Evolutionary conservation across 495 filamentous ascomycete genomes (phyloP), one percentile per base, ranked within the genome.

Genomic region (Cudoniella acicularis): DNA sequence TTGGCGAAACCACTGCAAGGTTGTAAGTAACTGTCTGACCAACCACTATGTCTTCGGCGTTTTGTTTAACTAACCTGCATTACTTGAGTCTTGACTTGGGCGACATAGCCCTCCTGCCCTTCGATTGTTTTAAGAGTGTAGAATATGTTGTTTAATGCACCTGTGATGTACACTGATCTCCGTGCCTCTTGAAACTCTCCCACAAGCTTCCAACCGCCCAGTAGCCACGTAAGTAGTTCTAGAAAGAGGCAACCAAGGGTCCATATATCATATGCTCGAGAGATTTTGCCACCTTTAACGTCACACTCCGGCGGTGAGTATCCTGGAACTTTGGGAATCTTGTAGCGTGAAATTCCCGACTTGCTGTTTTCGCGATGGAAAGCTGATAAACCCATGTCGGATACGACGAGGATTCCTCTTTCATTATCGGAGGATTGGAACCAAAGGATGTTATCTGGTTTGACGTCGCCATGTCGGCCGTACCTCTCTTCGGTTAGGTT

Each of bases 181-280:
- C 30, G 30, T 36, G 4, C 13, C 30, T 6, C 13, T 36, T 36
- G 6, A 36, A 36, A 36, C 13, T 36, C 30, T 6, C 13, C 30
- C 30, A 36, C 6, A 13, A 36, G 30, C 30, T 36, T 36, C 30
- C 30, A 36, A 6, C 30, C 30, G 30, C 30, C 30, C 4, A 36
- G 30, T 11, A 64, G 46, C 67, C 67, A 69, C 11, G 55, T 66
- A 17, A 67, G 13, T 26, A 64, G 59, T 48, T 78, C 76, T 1
- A 79, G 63, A 46, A 69, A 72, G 9, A 79, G 60, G 50, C 75
- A 77, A 6, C 75, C 77, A 4, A 79, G 64, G 6, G 69, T 70
- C 74, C 74, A 79, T 1, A 77, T 62, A 57, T 79, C 77, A 24
- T 64, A 73, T 1, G 63, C 57, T 2, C 66, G 63, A 1, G 70